phyloP scores from a whole-genome alignment of 495 filamentous ascomycete genomes.

The Paragyromitra xinjiangensis region DNA sequence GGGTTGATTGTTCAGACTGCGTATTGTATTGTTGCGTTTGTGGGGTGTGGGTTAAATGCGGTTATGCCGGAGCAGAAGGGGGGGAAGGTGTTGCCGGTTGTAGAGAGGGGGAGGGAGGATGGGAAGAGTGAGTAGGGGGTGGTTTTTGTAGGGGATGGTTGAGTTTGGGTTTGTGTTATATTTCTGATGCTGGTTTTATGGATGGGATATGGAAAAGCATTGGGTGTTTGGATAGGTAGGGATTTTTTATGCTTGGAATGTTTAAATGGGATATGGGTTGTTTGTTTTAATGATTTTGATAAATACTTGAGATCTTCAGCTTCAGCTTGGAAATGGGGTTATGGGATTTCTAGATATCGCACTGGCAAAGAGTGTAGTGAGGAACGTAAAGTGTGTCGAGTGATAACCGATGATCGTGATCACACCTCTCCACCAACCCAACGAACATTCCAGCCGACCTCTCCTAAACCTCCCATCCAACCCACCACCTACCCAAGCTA shows the following conservation, averaged over 20 bases:
- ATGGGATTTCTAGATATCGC: neutral
- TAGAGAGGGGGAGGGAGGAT: neutral
- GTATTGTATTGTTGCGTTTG: conserved; percentile 60
- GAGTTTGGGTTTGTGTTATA: neutral
- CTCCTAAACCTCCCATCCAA: neutral
- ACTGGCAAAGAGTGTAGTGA: neutral
- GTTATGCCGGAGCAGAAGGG: conserved; percentile 55
- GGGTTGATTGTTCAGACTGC: conserved; percentile 58
- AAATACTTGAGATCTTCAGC: neutral
- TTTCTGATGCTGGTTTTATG: neutral
- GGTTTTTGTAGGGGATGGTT: neutral
- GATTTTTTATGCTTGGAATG: neutral
- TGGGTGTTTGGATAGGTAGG: neutral
- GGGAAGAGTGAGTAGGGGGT: neutral
- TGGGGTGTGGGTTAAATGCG: conserved; percentile 59
- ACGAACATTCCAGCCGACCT: neutral
- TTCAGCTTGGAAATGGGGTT: neutral
- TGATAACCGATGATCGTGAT: neutral
- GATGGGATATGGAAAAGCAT: neutral
- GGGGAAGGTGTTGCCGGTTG: conserved; percentile 21
- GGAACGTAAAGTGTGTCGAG: neutral
- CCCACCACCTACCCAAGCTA: neutral
- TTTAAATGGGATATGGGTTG: conserved; percentile 8
- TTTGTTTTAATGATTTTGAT: neutral
- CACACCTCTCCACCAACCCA: neutral